Evolutionary conservation across 371 early-diverging fungal species (phyloP).

Genomic region (Dentiscutata heterogama): DNA sequence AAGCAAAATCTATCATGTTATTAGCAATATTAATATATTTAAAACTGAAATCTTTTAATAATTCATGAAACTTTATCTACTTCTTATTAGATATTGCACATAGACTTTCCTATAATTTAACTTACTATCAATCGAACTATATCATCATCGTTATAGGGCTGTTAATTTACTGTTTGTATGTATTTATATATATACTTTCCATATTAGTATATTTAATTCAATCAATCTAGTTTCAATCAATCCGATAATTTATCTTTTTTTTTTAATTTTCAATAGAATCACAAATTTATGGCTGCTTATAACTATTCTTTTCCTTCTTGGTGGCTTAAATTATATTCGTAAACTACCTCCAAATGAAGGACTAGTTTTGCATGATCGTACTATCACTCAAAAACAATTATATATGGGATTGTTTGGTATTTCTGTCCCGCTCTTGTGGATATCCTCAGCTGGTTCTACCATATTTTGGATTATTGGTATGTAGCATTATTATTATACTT

Average conservation of each 20-base stretch:
- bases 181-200: conserved; percentile 24
- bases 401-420: conserved; percentile 62
- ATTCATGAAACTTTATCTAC: neutral
- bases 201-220: neutral
- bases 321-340: conserved; percentile 66
- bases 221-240: neutral
- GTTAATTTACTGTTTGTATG: conserved; percentile 72
- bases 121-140: conserved; percentile 75
- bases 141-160: conserved; percentile 66
- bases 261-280: conserved; percentile 52
- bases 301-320: conserved; percentile 64
- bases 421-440: conserved; percentile 65
- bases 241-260: neutral
- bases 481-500: conserved; percentile 36
- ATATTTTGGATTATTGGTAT: conserved; percentile 77
- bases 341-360: conserved; percentile 62
- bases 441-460: conserved; percentile 71
- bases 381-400: conserved; percentile 62
- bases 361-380: conserved; percentile 57
- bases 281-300: conserved; percentile 68
- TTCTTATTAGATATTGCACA: conserved; percentile 50
- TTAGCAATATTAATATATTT: neutral
- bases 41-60: neutral
- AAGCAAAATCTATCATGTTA: neutral
- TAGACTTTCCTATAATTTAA: conserved; percentile 67